Evolutionary conservation across 192 early-diverging fungal species (phyloP), one percentile per base, ranked within the genome.

Genomic region (Jimgerdemannia flammicorona): DNA sequence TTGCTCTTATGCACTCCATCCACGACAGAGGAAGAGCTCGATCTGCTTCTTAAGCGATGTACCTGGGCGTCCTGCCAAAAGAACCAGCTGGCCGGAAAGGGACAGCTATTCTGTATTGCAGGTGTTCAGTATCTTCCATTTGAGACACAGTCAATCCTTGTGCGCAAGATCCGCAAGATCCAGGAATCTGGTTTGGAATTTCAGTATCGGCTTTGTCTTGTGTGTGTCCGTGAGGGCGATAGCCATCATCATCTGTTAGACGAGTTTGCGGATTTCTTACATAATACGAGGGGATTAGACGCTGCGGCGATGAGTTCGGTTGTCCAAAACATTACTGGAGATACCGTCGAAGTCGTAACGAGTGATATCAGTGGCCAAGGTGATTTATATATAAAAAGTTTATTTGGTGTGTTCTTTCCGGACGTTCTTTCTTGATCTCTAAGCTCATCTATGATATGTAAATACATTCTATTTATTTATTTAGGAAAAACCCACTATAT

Each of bases 61-160:
- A 68, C 72, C 40, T 77, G 49, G 49, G 49, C 49, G 14, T 59
- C 14, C 49, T 2, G 49, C 49, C 49, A 59, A 59, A 14, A 59
- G 8, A 59, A 59, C 8, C 49, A 59, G 49, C 14, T 59, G 14
- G 29, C 29, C 49, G 49, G 19, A 19, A 43, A 69, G 19, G 29
- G 39, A 40, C 54, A 39, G 11, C 17, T 77, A 29, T 77, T 77
- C 42, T 77, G 75, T 29, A 72, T 77, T 49, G 75, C 75, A 0
- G 72, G 72, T 41, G 44, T 77, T 18, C 70, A 77, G 40, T 19
- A 72, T 7, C 72, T 77, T 3, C 66, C 71, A 9, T 77, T 73
- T 67, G 75, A 77, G 39, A 19, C 72, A 43, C 75, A 77, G 66
- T 77, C 71, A 20, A 72, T 44, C 49, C 70, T 77, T 11, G 75